Percentiles rank a stretch among this genome's conserved stretches.
Conservation (phyloP, 129 eudicot species). For the Helichrysum umbraculigerum region DNA sequence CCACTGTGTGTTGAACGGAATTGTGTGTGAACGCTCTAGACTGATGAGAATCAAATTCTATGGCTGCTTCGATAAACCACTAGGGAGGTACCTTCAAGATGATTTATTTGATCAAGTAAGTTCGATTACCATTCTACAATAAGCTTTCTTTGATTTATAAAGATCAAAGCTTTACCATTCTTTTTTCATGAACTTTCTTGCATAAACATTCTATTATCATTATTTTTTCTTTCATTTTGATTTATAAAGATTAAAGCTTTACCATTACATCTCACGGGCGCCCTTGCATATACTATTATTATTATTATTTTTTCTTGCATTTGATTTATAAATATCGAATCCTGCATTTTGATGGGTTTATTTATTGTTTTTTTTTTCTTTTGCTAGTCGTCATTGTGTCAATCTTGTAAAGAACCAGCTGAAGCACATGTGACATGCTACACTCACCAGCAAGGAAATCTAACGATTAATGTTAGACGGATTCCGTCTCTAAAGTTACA, state of each 20-base stretch:
- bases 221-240: neutral
- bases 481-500: slow-evolving; percentile 62
- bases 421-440: slow-evolving; percentile 93
- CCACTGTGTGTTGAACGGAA: slow-evolving; percentile 73
- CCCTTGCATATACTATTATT: neutral
- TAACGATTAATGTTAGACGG: slow-evolving; percentile 75
- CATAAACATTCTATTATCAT: neutral
- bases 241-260: neutral
- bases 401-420: slow-evolving; percentile 75
- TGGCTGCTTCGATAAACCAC: slow-evolving; percentile 91
- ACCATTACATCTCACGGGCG: neutral
- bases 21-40: slow-evolving; percentile 90
- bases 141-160: too few relatives aligned
- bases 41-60: slow-evolving; percentile 78
- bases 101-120: slow-evolving; percentile 90
- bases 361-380: slow-evolving; percentile 11
- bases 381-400: slow-evolving; percentile 62
- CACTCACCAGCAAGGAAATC: slow-evolving; percentile 93
- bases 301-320: neutral
- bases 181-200: neutral
- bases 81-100: slow-evolving; percentile 85
- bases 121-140: neutral
- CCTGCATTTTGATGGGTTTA: neutral
- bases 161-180: too few relatives aligned
- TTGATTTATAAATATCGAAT: neutral